These are phyloP conservation scores for Voacanga thouarsii DNA, from an alignment of 257 asterid genomes.

Conservation along the genomic window DNA sequence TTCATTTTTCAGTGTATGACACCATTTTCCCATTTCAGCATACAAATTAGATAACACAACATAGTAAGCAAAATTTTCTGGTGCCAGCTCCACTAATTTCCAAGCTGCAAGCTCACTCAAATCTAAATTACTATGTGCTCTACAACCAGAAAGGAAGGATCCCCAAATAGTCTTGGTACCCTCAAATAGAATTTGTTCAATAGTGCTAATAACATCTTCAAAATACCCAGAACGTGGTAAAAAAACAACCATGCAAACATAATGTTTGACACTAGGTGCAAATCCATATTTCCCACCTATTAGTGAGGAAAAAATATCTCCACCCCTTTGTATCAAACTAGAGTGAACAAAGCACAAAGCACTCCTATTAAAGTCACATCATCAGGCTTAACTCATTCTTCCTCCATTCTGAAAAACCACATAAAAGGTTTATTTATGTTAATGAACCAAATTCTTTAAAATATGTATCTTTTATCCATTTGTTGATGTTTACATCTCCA, in stretches of 20 bases:
- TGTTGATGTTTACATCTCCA: too few relatives aligned
- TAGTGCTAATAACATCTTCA: constrained; percentile 47
- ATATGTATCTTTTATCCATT: too few relatives aligned
- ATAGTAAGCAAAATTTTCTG: constrained; percentile 42
- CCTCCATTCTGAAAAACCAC: constrained; percentile 57
- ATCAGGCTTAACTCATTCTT: constrained; percentile 46
- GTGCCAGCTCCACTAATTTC: too few relatives aligned
- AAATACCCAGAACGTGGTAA: constrained; percentile 44
- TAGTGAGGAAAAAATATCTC: constrained; percentile 47
- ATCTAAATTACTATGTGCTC: constrained; percentile 43
- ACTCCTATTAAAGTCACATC: constrained; percentile 52
- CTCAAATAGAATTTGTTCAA: constrained; percentile 49
- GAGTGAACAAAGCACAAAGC: constrained; percentile 60
- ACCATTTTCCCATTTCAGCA: constrained; percentile 63
- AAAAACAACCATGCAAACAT: constrained; percentile 61
- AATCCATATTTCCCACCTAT: constrained; percentile 42
- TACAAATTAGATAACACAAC: constrained; percentile 53
- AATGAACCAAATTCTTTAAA: too few relatives aligned
- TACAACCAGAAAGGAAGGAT: constrained; percentile 52
- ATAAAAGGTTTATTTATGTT: too few relatives aligned
- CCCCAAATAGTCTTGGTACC: constrained; percentile 66
- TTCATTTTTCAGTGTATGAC: constrained; percentile 17
- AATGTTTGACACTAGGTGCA: constrained; percentile 56
- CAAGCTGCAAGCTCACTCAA: constrained; percentile 59
- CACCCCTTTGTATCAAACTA: constrained; percentile 40